Conservation (phyloP, 371 early-diverging fungal species). For the Mortierella sp. region DNA sequence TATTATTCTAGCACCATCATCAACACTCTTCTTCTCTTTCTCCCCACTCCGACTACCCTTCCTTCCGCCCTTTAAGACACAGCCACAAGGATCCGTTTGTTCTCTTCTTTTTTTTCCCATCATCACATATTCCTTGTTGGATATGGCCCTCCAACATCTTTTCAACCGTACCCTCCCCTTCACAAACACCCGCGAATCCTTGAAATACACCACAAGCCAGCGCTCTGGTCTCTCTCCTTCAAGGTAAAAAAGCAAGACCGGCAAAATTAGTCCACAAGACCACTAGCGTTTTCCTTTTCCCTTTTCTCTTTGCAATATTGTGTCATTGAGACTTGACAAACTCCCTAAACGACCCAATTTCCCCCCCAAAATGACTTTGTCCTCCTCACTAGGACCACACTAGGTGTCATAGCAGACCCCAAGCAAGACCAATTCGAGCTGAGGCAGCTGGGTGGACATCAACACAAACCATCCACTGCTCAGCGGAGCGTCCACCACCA, state of each 20-base stretch:
- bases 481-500: neutral
- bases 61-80: neutral
- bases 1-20: neutral
- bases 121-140: neutral
- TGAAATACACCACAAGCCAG: neutral
- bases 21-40: neutral
- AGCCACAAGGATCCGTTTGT: slow-evolving; percentile 1
- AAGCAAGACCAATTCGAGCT: neutral
- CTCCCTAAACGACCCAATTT: neutral
- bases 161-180: neutral
- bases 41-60: neutral
- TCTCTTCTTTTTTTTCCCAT: neutral
- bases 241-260: neutral
- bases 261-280: neutral
- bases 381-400: neutral
- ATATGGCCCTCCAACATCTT: slow-evolving; percentile 11
- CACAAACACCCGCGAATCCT: neutral
- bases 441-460: neutral
- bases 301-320: neutral
- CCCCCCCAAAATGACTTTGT: neutral
- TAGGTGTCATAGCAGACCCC: neutral
- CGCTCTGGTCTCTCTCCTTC: neutral
- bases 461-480: neutral
- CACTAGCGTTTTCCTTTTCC: neutral
- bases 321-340: neutral